These are phyloP conservation scores for Crithidia mellificae DNA, from an alignment of 208 protist genomes.

Conservation along the genomic window DNA sequence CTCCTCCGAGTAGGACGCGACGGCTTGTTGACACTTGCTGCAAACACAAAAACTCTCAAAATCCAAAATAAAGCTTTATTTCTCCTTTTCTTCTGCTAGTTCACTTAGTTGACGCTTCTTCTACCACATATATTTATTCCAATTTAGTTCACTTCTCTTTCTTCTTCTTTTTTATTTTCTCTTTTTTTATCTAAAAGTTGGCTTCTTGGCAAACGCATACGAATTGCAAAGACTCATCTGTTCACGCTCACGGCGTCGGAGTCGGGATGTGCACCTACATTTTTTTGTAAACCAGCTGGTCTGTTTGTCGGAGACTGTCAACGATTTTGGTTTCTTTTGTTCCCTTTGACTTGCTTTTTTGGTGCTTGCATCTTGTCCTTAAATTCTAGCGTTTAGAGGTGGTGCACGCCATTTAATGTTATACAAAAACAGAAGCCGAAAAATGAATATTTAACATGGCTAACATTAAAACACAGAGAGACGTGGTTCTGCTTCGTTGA, in stretches of 20 bases:
- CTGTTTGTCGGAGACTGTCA: no score
- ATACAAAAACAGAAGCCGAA: no score
- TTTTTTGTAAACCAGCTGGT: no score
- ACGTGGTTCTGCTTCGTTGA: slow-evolving; percentile 11
- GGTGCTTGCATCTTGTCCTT: no score
- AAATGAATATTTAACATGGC: no score
- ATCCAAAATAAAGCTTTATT: not conserved
- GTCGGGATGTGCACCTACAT: not conserved
- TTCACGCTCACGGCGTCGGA: not conserved
- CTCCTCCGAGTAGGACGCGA: not conserved
- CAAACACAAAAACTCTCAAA: not conserved
- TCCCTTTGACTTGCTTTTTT: no score
- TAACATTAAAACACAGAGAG: not conserved
- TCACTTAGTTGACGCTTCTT: not conserved
- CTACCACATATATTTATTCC: not conserved
- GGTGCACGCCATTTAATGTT: no score
- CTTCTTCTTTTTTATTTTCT: not conserved
- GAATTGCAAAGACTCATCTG: not conserved
- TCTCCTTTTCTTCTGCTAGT: not conserved
- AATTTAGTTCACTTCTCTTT: not conserved
- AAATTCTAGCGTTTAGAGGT: no score
- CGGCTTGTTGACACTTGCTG: not conserved
- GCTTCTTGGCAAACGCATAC: not conserved
- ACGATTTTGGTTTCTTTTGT: no score
- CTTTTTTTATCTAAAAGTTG: not conserved